A percentile compares a stretch with the other conserved stretches of the same genome.
phyloP scores from a whole-genome alignment of 108 stramenopile species.

The Cyclotella distinguenda region DNA sequence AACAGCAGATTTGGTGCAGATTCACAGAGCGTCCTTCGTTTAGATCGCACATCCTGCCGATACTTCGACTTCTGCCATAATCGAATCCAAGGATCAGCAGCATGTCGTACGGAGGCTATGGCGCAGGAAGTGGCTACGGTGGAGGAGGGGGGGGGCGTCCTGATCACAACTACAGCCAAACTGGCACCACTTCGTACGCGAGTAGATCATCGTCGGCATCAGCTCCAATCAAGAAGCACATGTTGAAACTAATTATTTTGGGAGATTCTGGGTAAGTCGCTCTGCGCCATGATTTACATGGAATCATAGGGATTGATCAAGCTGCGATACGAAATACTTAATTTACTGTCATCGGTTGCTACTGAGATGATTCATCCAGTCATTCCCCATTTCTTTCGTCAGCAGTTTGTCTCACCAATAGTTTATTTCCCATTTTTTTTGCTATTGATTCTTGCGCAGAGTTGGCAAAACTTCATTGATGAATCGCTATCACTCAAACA shows the following conservation, averaged over 20 bases:
- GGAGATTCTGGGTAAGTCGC: slow-evolving; percentile 88
- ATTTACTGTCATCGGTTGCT: too few species aligned
- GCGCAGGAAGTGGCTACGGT: slow-evolving; percentile 6
- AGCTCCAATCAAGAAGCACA: slow-evolving; percentile 68
- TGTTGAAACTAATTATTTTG: slow-evolving; percentile 94
- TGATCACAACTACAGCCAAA: slow-evolving; percentile 9
- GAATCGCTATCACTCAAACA: slow-evolving; percentile 96
- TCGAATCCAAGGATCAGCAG: too few species aligned
- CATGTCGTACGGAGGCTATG: slow-evolving; percentile 22
- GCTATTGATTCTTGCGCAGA: slow-evolving; percentile 33
- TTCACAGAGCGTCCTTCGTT: too few species aligned
- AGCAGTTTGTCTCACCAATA: neutral
- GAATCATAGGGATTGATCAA: too few species aligned
- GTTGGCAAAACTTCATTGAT: slow-evolving; percentile 98
- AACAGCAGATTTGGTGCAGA: too few species aligned
- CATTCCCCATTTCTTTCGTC: neutral
- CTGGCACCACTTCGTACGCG: slow-evolving; percentile 14
- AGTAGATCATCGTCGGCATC: slow-evolving; percentile 18
- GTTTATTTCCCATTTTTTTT: neutral
- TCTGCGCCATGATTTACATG: too few species aligned
- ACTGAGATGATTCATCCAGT: too few species aligned
- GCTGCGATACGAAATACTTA: too few species aligned
- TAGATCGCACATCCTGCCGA: too few species aligned
- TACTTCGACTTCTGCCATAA: too few species aligned
- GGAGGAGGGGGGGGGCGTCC: neutral